Conservation (phyloP, 1,284 basidiomycete genomes). For the Irpex sp. region DNA sequence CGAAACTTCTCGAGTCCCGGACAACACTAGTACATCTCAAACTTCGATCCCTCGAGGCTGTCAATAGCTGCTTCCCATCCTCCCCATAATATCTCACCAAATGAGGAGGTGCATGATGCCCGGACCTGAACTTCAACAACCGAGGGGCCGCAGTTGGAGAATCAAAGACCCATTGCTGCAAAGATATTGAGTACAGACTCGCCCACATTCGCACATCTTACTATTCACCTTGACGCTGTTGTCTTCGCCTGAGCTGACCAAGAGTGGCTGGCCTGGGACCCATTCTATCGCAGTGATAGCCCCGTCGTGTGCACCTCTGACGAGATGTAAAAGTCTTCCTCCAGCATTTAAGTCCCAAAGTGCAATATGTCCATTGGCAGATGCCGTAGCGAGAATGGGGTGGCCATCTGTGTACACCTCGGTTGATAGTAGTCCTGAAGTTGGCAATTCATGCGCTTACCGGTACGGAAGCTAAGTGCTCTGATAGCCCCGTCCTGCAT, state of each 20-base stretch:
- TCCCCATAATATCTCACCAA: slow-evolving; percentile 93
- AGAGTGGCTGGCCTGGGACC: slow-evolving; percentile 85
- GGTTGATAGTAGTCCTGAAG: slow-evolving; percentile 2
- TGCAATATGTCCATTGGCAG: slow-evolving; percentile 82
- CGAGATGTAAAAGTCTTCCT: slow-evolving; percentile 76
- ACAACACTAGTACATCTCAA: slow-evolving; percentile 90
- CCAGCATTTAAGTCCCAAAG: slow-evolving; percentile 87
- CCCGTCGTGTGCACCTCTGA: slow-evolving; percentile 84
- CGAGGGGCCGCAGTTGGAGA: slow-evolving; percentile 82
- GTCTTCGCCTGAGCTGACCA: slow-evolving; percentile 86
- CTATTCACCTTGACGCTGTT: slow-evolving; percentile 81
- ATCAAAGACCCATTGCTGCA: slow-evolving; percentile 97
- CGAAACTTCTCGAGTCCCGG: slow-evolving; percentile 88
- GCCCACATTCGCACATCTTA: too few species aligned
- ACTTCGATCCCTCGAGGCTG: slow-evolving; percentile 83
- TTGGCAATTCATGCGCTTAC: slow-evolving; percentile 31
- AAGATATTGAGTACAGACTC: neutral
- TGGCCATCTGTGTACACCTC: slow-evolving; percentile 62
- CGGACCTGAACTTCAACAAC: slow-evolving; percentile 87
- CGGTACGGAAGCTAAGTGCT: slow-evolving; percentile 83
- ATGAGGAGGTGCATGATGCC: slow-evolving; percentile 89
- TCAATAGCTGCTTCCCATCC: slow-evolving; percentile 92
- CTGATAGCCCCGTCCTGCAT: slow-evolving; percentile 80
- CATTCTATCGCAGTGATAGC: slow-evolving; percentile 79
- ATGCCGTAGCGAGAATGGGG: slow-evolving; percentile 80